Evolutionary conservation across 2,329 filamentous ascomycete genomes (phyloP).

Genomic region (Bertia moriformis): DNA sequence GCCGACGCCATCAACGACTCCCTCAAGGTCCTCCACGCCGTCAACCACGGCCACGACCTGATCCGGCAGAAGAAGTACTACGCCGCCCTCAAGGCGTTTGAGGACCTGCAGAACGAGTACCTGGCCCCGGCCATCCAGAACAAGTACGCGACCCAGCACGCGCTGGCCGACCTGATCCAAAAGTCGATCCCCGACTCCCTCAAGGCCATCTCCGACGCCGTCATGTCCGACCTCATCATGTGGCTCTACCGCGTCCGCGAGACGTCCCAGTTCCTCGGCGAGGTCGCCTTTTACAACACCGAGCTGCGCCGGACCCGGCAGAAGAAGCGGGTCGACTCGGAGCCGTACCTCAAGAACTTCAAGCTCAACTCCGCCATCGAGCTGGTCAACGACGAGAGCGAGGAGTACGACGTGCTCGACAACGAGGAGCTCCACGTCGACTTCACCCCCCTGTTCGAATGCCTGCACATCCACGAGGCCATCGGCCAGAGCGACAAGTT

Average conservation of each 20-base stretch:
- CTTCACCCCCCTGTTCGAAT: slow-evolving; percentile 87
- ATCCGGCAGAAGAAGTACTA: slow-evolving; percentile 91
- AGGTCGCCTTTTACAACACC: slow-evolving; percentile 93
- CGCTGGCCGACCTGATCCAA: slow-evolving; percentile 88
- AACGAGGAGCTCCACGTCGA: slow-evolving; percentile 92
- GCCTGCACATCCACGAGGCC: slow-evolving; percentile 88
- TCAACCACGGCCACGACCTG: slow-evolving; percentile 87
- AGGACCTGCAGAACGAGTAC: slow-evolving; percentile 92
- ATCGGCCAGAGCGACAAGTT: slow-evolving; percentile 87
- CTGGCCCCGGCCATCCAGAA: slow-evolving; percentile 57
- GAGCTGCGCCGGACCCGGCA: slow-evolving; percentile 72
- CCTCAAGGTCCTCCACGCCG: slow-evolving; percentile 76
- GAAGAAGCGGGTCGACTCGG: slow-evolving; percentile 65
- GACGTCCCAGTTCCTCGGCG: slow-evolving; percentile 87
- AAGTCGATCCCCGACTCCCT: slow-evolving; percentile 88
- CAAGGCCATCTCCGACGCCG: slow-evolving; percentile 83
- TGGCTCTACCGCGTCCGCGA: slow-evolving; percentile 93
- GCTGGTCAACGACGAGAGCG: slow-evolving; percentile 82
- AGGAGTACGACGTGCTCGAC: slow-evolving; percentile 88
- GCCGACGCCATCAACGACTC: slow-evolving; percentile 80
- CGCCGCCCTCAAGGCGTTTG: slow-evolving; percentile 78
- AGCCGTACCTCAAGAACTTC: slow-evolving; percentile 65
- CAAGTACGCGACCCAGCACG: slow-evolving; percentile 85
- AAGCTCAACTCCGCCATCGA: slow-evolving; percentile 93
- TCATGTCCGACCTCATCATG: slow-evolving; percentile 92